A percentile compares a stretch with the other conserved stretches of the same genome.
These are phyloP conservation scores for Globisporangium solare DNA, from an alignment of 352 stramenopile species.

Conservation along the genomic window DNA sequence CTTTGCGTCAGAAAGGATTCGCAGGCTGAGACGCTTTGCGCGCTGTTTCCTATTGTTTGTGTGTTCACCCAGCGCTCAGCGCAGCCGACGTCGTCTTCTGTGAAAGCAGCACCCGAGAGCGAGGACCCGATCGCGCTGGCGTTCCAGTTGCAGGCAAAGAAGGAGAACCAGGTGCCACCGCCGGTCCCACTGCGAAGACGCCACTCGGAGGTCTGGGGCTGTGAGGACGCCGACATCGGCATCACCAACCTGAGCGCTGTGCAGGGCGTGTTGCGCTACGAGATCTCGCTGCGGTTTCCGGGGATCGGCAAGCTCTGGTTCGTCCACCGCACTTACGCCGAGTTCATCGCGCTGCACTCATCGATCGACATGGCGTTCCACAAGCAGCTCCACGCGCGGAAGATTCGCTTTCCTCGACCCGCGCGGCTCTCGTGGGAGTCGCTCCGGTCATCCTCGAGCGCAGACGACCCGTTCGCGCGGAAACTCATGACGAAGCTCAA, in stretches of 20 bases:
- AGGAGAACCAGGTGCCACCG: not conserved
- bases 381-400: conserved; percentile 26
- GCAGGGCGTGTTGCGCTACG: conserved; percentile 27
- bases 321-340: conserved; percentile 38
- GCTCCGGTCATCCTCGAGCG: conserved; percentile 15
- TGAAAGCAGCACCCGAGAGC: not conserved
- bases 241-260: conserved; percentile 32
- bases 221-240: conserved; percentile 41
- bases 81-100: not conserved
- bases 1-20: too few relatives aligned
- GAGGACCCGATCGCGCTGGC: conserved; percentile 8
- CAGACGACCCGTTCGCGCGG: conserved; percentile 21
- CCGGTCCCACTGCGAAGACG: not conserved
- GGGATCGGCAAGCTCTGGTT: conserved; percentile 34
- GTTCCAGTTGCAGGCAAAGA: conserved; percentile 6
- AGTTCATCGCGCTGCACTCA: conserved; percentile 48
- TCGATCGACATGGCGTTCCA: conserved; percentile 22
- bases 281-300: conserved; percentile 57
- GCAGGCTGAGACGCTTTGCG: too few relatives aligned
- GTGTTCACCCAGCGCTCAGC: not conserved
- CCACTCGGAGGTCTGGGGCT: conserved; percentile 24
- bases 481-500: conserved; percentile 50
- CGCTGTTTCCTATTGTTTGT: too few relatives aligned
- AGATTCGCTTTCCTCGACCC: conserved; percentile 38
- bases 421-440: conserved; percentile 32